Base-by-base conservation (phyloP, 2,329 filamentous ascomycete genomes). In the Phialemoniopsis sp. region DNA sequence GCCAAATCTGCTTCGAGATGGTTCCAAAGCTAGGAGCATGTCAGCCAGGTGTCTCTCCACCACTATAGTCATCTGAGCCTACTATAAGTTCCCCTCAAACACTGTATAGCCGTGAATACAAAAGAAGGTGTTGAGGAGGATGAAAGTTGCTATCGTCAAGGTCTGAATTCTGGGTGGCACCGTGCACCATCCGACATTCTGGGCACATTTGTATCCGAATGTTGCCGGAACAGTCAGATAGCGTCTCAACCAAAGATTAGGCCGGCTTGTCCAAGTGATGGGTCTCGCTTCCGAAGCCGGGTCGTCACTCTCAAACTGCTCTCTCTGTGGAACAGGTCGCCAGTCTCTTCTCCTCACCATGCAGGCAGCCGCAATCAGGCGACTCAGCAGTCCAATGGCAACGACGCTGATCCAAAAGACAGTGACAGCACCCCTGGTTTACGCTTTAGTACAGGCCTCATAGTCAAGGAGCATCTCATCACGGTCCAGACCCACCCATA, bases 121-220 rank as follows among this genome's bases (percentile, higher is more conserved):
- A 29, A 61, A 59, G 7, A 52, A 44, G 3, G 68, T 34, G 18
- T 71, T 72, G 4, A 71, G 39, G 1, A 58, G 2, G 4, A 65
- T 42, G 32, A 71, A 72, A 0, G 46, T 44, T 1, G 57, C 4
- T 3, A 72, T 51, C 2, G 65, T 67, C 0, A 69, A 43, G 1
- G 58, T 63, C 45, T 73, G 65, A n/a, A 69, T 49, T 4, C 67
- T 53, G 0, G 66, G 63, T 0, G 68, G 68, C 1, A 71, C 57
- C 0, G 67, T 70, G 38, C 60, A 66, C 58, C 66, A 71, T 21
- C 66, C 64, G 4, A 67, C 57, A 16, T 66, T 65, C 31, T 70
- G 64, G 1, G 68, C 59, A 37, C 60, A 66, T 13, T 57, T 56
- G 28, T 63, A 54, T 1, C 70, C 69, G 34, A 72, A 70, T 0